These are phyloP conservation scores for Pulicaria dysenterica DNA, from an alignment of 129 eudicot genomes.

Conservation along the genomic window DNA sequence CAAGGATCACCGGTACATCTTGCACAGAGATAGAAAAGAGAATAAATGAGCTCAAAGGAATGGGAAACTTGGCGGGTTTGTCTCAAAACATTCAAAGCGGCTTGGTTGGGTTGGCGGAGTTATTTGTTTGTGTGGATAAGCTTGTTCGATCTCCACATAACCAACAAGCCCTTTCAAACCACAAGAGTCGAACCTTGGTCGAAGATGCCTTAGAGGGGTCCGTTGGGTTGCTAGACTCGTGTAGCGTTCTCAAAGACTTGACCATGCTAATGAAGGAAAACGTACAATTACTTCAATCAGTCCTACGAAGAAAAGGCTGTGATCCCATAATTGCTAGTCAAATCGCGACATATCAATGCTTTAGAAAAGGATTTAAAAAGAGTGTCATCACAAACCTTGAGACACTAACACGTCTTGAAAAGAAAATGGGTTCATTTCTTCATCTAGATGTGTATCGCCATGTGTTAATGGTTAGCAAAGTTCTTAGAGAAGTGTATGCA, in stretches of 20 bases:
- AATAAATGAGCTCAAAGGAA: conserved; percentile 39
- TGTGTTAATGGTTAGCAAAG: conserved; percentile 25
- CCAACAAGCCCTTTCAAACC: conserved; percentile 43
- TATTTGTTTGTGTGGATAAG: conserved; percentile 47
- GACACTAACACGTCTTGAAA: conserved; percentile 40
- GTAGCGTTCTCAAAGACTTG: conserved; percentile 35
- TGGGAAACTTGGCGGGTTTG: conserved; percentile 9
- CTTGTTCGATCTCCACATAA: conserved; percentile 40
- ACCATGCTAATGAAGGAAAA: conserved; percentile 40
- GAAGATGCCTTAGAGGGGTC: conserved; percentile 46
- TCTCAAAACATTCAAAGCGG: conserved; percentile 38
- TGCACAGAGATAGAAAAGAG: conserved; percentile 5
- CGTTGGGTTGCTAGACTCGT: conserved; percentile 42
- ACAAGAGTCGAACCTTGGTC: conserved; percentile 17
- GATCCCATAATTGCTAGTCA: conserved; percentile 24
- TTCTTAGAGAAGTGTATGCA: conserved; percentile 32
- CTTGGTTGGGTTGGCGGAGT: conserved; percentile 48
- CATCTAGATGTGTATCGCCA: conserved; percentile 18
- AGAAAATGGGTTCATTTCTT: conserved; percentile 23
- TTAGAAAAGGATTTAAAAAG: conserved; percentile 45
- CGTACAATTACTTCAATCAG: conserved; percentile 50
- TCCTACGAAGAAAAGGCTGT: conserved; percentile 47
- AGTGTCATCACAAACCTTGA: conserved; percentile 37
- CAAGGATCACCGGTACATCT: conserved; percentile 32
- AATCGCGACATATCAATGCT: conserved; percentile 28